phyloP scores from a whole-genome alignment of 78 protist species.

The Dictyostelium intermedium region DNA sequence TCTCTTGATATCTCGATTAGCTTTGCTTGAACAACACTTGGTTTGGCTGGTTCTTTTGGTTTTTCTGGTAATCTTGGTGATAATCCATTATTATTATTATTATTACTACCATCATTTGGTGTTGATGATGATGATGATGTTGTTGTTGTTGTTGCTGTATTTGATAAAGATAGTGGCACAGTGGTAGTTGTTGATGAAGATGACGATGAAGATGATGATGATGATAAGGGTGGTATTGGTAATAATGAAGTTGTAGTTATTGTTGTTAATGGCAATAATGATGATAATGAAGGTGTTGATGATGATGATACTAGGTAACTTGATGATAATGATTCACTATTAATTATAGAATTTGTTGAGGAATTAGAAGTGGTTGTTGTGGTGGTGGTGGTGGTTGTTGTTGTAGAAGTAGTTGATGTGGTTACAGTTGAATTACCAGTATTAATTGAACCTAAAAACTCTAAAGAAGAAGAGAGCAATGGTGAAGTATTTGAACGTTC shows the following conservation, averaged over 20 bases:
- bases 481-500: slow-evolving; percentile 10
- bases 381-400: background rate
- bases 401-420: background rate
- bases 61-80: background rate
- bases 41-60: background rate
- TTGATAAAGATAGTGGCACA: background rate
- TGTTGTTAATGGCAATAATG: background rate
- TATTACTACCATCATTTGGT: background rate
- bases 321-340: background rate
- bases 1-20: background rate
- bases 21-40: background rate
- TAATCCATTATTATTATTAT: background rate
- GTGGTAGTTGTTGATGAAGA: too few species aligned
- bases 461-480: background rate
- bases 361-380: background rate
- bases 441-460: background rate
- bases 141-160: background rate
- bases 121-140: background rate
- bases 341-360: background rate
- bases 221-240: background rate
- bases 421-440: background rate
- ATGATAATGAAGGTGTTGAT: background rate
- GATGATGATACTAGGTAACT: background rate
- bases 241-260: background rate
- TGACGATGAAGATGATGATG: background rate